These are phyloP conservation scores for Acanthamoeba triangularis DNA, from an alignment of 208 protist species.

Conservation along the genomic window DNA sequence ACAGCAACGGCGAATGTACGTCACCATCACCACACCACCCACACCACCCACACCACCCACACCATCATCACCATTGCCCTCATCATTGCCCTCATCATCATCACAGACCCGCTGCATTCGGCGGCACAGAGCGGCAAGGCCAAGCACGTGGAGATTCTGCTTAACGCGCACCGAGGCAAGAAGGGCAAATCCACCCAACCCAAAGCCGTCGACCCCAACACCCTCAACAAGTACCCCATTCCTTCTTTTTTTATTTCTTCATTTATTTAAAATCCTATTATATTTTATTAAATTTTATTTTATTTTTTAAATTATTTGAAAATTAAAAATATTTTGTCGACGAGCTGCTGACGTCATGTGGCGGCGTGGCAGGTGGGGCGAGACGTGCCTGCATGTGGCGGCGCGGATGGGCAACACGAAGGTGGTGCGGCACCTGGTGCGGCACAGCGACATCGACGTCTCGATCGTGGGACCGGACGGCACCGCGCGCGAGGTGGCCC, in stretches of 20 bases:
- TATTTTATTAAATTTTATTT: no score
- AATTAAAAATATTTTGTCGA: no score
- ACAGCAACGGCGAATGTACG: slow-evolving; percentile 59
- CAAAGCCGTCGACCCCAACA: slow-evolving; percentile 34
- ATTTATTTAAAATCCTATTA: no score
- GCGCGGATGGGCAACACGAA: slow-evolving; percentile 26
- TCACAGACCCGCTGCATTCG: not conserved
- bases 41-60: no score
- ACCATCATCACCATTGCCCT: not conserved
- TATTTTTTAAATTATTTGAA: no score
- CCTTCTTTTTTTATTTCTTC: no score
- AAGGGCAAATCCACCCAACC: slow-evolving; percentile 16
- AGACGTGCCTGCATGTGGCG: slow-evolving; percentile 47
- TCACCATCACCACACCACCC: not conserved
- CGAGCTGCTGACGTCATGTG: not conserved
- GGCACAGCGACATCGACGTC: slow-evolving; percentile 45
- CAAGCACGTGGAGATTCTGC: slow-evolving; percentile 48
- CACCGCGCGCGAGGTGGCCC: slow-evolving; percentile 23
- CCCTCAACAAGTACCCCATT: not conserved
- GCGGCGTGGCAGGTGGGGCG: not conserved
- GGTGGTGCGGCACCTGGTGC: slow-evolving; percentile 26
- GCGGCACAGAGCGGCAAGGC: slow-evolving; percentile 30
- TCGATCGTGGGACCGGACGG: slow-evolving; percentile 8
- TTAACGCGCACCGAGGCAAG: slow-evolving; percentile 45
- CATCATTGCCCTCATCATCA: not conserved